Conservation (phyloP, 2,329 filamentous ascomycete species). For the Apiospora marii region DNA sequence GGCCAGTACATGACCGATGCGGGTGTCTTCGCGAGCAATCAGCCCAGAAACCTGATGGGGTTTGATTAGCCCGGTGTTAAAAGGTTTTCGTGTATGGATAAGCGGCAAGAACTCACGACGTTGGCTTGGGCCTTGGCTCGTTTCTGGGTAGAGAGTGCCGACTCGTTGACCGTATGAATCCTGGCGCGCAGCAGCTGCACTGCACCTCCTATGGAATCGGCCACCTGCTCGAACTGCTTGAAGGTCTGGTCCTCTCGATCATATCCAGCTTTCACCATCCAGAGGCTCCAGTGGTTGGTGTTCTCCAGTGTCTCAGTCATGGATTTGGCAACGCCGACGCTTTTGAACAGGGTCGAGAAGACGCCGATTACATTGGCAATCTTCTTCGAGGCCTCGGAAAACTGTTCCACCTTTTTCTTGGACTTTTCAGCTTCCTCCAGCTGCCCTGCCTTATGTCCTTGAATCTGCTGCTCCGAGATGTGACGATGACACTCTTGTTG, state of each 20-base stretch:
- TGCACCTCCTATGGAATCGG: not conserved
- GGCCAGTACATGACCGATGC: constrained; percentile 27
- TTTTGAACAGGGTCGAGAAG: constrained; percentile 29
- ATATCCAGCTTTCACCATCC: too few species aligned
- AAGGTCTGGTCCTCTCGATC: too few species aligned
- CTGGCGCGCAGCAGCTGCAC: constrained; percentile 22
- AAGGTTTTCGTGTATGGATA: not conserved
- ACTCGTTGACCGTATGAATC: constrained; percentile 26
- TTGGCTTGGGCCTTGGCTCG: constrained; percentile 27
- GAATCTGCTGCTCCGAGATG: not conserved
- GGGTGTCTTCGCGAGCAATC: constrained; percentile 21
- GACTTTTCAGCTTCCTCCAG: not conserved
- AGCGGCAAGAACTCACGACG: constrained; percentile 23
- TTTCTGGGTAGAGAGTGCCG: constrained; percentile 16
- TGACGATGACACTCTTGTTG: not conserved
- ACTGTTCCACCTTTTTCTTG: not conserved
- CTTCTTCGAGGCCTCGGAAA: constrained; percentile 14
- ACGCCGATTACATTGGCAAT: constrained; percentile 26
- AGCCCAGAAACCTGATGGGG: constrained; percentile 11
- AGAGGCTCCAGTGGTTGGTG: not conserved
- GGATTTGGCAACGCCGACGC: constrained; percentile 25
- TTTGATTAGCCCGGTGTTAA: not conserved
- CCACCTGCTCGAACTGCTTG: not conserved
- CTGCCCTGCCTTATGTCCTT: not conserved
- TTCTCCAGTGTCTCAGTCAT: constrained; percentile 21